Evolutionary conservation across 306 rosid species (phyloP).

Genomic region (Gillenia trifoliata): DNA sequence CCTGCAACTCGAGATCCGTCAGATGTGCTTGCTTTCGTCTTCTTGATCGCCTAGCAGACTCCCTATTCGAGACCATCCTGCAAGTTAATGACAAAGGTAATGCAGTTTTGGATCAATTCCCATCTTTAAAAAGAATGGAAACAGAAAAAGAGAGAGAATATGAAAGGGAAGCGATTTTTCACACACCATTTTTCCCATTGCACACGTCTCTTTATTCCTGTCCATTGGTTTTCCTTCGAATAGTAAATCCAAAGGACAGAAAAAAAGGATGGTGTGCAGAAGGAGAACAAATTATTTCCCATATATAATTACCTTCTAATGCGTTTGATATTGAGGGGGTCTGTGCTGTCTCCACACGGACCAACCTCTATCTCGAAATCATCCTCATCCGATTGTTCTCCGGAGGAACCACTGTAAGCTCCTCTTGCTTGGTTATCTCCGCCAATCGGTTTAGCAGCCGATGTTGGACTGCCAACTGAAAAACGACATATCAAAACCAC

Average conservation of each 20-base stretch:
- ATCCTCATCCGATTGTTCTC: constrained; percentile 70
- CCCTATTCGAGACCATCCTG: constrained; percentile 78
- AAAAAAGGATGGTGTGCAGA: neutral
- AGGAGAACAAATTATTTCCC: neutral
- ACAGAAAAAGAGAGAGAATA: neutral
- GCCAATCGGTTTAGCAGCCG: constrained; percentile 47
- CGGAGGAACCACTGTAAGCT: constrained; percentile 64
- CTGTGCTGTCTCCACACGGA: constrained; percentile 56
- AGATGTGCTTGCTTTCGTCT: constrained; percentile 72
- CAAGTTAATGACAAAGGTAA: constrained; percentile 9
- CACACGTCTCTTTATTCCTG: neutral
- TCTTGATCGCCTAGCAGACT: constrained; percentile 87
- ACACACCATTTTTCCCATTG: too few species aligned
- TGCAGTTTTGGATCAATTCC: neutral
- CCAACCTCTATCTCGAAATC: constrained; percentile 56
- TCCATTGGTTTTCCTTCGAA: neutral
- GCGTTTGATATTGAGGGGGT: constrained; percentile 48
- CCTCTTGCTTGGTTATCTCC: constrained; percentile 49
- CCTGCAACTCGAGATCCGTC: constrained; percentile 72
- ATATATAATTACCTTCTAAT: constrained; percentile 51
- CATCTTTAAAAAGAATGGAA: neutral
- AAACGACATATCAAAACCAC: neutral
- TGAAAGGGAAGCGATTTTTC: too few species aligned
- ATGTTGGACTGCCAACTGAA: constrained; percentile 76
- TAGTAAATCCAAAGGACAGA: neutral